Base-by-base conservation (phyloP, 331 rosid species). In the Cucumis variabilis region DNA sequence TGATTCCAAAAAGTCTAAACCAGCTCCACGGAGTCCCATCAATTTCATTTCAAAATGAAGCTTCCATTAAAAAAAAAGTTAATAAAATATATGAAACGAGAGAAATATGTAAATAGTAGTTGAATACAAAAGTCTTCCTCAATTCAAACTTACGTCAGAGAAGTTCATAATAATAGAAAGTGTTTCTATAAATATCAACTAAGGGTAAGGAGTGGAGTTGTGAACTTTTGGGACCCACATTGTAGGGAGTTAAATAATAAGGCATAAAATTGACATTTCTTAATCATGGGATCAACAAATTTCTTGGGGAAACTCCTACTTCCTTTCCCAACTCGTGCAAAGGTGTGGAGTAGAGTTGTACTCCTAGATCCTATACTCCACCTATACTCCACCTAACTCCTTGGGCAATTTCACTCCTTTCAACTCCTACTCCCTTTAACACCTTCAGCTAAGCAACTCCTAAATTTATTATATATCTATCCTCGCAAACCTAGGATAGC, bases 11-110 rank as follows among this genome's bases (percentile, higher is more conserved):
- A 60, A 2, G 41, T 2, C 83, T 77, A 77, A 75, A 44, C 58
- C n/a, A 58, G 81, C 28, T 21, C 53, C 30, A 74, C 84, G 4
- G 46, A 79, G 9, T 53, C 68, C 67, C 46, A 25, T 78, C 66
- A 51, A 78, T 16, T 78, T 37, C 84, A 78, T 53, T 79, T 79
- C 48, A 79, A 79, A 24, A 79, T 9, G 84, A 16, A 53, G 67
- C 84, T 79, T 51, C 84, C 60, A 79, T 51, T 27, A 50, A 78
- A 50, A 53, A 11, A 51, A 37, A 14, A 58, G 2, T 3, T 11
- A 55, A 58, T 16, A 16, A 58, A 58, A 58, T 17, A 50, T 20
- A 16, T 15, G 46, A 51, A 27, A 14, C 3, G 8, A 79, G 67
- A 79, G 33, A 46, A 78, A 53, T 3, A 14, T 53, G 46, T n/a